A percentile compares a stretch with the other conserved stretches of the same genome.
Conservation (phyloP, 441 rosid species). For the Pelargonium australe region DNA sequence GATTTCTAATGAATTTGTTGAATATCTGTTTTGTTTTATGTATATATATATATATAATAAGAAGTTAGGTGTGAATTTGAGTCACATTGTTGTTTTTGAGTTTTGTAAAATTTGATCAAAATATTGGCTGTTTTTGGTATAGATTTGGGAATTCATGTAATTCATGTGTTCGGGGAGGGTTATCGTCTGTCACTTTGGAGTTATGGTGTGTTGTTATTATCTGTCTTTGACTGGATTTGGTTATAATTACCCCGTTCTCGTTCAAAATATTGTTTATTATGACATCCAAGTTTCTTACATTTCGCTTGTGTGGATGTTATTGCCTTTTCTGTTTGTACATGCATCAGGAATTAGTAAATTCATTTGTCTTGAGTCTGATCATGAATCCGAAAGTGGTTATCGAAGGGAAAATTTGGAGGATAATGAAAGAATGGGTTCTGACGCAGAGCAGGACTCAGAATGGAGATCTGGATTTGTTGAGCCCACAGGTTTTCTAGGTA, state of each 20-base stretch:
- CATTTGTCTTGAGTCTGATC: slow-evolving; percentile 66
- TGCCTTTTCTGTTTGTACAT: not conserved
- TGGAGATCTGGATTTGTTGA: slow-evolving; percentile 26
- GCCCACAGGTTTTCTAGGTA: slow-evolving; percentile 30
- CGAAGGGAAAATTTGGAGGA: slow-evolving; percentile 28
- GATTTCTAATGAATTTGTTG: not conserved
- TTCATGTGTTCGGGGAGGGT: not conserved
- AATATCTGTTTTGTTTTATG: not conserved
- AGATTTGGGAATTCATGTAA: not conserved
- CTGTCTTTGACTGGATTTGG: not conserved
- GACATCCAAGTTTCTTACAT: not conserved
- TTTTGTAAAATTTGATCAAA: not conserved
- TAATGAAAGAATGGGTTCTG: slow-evolving; percentile 24
- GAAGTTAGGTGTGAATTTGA: no score
- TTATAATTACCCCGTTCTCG: not conserved
- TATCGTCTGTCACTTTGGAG: not conserved
- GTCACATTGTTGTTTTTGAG: not conserved
- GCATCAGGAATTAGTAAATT: slow-evolving; percentile 37
- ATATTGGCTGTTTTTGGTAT: not conserved
- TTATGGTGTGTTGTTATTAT: not conserved
- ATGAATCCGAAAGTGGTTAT: slow-evolving; percentile 36
- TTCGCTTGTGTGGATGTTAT: no score
- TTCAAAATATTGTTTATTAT: not conserved
- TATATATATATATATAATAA: no score
- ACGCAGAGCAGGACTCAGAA: slow-evolving; percentile 23